phyloP scores from a whole-genome alignment of 2,329 filamentous ascomycete genomes.

The Aspergillus aculeatinus region DNA sequence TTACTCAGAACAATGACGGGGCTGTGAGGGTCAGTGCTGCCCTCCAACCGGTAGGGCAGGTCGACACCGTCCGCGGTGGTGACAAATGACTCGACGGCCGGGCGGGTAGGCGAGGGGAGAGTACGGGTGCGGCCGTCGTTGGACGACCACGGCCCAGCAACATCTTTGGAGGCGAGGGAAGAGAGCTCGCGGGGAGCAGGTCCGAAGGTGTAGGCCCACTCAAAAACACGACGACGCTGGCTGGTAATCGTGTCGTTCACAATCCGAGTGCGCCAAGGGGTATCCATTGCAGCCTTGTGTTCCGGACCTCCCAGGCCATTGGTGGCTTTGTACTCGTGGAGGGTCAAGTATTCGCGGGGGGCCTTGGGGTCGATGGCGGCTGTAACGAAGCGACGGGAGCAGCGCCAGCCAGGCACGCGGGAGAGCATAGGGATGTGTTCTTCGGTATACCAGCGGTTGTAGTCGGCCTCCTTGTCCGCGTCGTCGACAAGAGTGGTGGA shows the following conservation, averaged over 20 bases:
- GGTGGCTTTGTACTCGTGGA: conserved; percentile 69
- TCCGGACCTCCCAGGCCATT: conserved; percentile 68
- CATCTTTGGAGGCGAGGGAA: conserved; percentile 51
- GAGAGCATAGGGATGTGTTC: conserved; percentile 72
- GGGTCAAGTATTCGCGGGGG: conserved; percentile 59
- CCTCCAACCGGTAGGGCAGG: conserved; percentile 74
- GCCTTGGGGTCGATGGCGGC: conserved; percentile 60
- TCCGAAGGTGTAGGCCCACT: conserved; percentile 78
- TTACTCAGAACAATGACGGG: conserved; percentile 76
- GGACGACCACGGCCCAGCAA: conserved; percentile 53
- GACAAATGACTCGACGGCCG: conserved; percentile 66
- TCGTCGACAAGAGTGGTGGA: conserved; percentile 60
- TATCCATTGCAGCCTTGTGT: conserved; percentile 62
- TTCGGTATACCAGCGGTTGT: conserved; percentile 69
- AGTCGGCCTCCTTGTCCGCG: conserved; percentile 55
- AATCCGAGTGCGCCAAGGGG: conserved; percentile 61
- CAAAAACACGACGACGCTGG: conserved; percentile 62
- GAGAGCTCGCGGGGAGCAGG: conserved; percentile 68
- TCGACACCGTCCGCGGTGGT: conserved; percentile 66
- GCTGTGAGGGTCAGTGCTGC: conserved; percentile 63
- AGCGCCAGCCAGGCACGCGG: conserved; percentile 75
- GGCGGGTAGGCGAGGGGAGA: conserved; percentile 41
- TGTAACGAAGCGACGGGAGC: conserved; percentile 69
- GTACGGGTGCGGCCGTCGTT: conserved; percentile 59
- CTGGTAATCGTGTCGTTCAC: conserved; percentile 58